Evolutionary conservation across 2,329 filamentous ascomycete species (phyloP).

Genomic region (Cryphonectria parasitica): DNA sequence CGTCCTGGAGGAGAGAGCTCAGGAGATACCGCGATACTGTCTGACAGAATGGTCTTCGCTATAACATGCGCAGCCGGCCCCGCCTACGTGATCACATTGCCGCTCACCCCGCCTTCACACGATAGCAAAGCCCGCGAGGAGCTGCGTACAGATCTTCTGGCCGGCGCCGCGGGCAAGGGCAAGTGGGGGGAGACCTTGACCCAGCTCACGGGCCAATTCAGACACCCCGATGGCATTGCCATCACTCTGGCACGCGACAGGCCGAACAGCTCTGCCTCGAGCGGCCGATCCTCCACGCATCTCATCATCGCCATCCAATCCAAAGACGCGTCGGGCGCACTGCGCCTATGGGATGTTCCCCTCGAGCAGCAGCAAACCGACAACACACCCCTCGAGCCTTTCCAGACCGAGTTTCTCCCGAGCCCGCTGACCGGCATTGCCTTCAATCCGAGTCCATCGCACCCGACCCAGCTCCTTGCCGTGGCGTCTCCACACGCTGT

Average conservation of each 20-base stretch:
- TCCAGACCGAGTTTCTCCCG: constrained; percentile 64
- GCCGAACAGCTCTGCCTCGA: constrained; percentile 7
- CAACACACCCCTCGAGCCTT: constrained; percentile 48
- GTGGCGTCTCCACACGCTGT: constrained; percentile 60
- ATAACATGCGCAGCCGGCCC: constrained; percentile 62
- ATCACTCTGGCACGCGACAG: constrained; percentile 54
- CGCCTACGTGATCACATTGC: constrained; percentile 61
- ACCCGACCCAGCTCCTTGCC: constrained; percentile 61
- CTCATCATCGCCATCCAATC: constrained; percentile 65
- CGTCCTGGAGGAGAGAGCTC: constrained; percentile 54
- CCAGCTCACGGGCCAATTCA: constrained; percentile 57
- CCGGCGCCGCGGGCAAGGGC: constrained; percentile 60
- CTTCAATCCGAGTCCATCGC: constrained; percentile 58
- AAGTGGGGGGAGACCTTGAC: constrained; percentile 66
- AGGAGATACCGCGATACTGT: constrained; percentile 52
- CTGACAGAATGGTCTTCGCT: constrained; percentile 63
- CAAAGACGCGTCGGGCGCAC: constrained; percentile 60
- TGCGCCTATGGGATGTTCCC: constrained; percentile 63
- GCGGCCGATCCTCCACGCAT: constrained; percentile 39
- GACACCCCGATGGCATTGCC: constrained; percentile 58
- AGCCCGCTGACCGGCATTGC: constrained; percentile 58
- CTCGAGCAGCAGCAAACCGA: constrained; percentile 46
- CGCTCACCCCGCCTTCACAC: constrained; percentile 64
- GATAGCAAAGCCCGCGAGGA: constrained; percentile 61
- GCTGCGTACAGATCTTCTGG: constrained; percentile 53